Percentiles rank a stretch among this genome's conserved stretches.
Conservation (phyloP, 805 yeast genomes). For the Candida silvatica region DNA sequence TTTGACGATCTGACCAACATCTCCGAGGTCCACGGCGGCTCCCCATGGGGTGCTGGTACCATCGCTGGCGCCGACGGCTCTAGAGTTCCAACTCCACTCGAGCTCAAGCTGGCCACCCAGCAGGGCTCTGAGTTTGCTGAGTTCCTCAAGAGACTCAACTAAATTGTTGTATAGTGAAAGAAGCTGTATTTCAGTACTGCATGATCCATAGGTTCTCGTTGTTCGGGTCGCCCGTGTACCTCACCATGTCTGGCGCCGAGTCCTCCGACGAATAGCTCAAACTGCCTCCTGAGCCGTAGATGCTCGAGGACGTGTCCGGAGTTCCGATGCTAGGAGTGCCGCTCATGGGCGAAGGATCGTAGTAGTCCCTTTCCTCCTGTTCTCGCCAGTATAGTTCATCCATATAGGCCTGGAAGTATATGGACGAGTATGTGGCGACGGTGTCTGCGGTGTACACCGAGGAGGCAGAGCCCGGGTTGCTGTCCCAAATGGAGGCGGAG, state of each 20-base stretch:
- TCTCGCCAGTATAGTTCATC: too few relatives aligned
- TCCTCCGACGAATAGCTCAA: too few relatives aligned
- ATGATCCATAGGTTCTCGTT: neutral
- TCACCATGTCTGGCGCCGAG: too few relatives aligned
- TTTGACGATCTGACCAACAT: conserved; percentile 49
- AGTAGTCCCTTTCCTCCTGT: too few relatives aligned
- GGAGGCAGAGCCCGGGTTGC: too few relatives aligned
- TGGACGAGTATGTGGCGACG: too few relatives aligned
- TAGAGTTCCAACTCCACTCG: conserved; percentile 56
- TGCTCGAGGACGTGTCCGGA: neutral
- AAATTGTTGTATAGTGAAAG: neutral
- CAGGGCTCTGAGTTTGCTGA: conserved; percentile 64
- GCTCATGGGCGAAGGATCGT: too few relatives aligned
- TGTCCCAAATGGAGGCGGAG: too few relatives aligned
- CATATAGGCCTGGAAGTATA: too few relatives aligned
- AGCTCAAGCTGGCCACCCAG: conserved; percentile 49
- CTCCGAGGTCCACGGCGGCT: conserved; percentile 70
- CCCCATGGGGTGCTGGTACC: conserved; percentile 86
- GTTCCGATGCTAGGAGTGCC: neutral
- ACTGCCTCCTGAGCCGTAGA: too few relatives aligned
- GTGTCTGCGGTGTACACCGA: too few relatives aligned
- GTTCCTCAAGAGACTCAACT: conserved; percentile 18
- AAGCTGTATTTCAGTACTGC: neutral
- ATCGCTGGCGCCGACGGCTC: conserved; percentile 71
- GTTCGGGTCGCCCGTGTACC: neutral